Evolutionary conservation across 805 yeast genomes (phyloP).

Genomic region (Lipomyces sp.): DNA sequence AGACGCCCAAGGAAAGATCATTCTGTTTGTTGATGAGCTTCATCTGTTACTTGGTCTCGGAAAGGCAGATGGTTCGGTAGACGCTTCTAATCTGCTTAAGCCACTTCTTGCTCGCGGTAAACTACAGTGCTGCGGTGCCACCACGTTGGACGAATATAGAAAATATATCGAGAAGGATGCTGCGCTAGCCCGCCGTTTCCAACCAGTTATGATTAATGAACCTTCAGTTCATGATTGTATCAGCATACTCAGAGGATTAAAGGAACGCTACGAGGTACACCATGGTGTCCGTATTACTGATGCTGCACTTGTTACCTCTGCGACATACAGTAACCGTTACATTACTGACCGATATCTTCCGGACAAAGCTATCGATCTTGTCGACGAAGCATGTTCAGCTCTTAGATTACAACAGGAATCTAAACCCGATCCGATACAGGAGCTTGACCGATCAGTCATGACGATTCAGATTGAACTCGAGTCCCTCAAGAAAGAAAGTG

Average conservation of each 20-base stretch:
- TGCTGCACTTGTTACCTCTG: constrained; percentile 91
- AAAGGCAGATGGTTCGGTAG: constrained; percentile 92
- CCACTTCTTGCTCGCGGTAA: constrained; percentile 94
- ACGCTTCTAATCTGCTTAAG: constrained; percentile 89
- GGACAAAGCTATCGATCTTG: constrained; percentile 94
- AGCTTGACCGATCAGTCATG: constrained; percentile 85
- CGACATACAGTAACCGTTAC: constrained; percentile 84
- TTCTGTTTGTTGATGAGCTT: constrained; percentile 87
- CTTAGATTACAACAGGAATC: constrained; percentile 94
- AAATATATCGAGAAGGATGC: constrained; percentile 96
- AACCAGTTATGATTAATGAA: constrained; percentile 82
- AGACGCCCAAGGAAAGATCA: constrained; percentile 72
- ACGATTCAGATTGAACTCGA: constrained; percentile 94
- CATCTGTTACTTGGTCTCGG: constrained; percentile 90
- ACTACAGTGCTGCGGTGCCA: constrained; percentile 93
- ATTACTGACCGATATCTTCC: constrained; percentile 91
- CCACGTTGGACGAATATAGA: constrained; percentile 90
- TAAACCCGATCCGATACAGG: constrained; percentile 92
- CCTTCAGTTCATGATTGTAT: constrained; percentile 92
- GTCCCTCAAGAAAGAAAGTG: constrained; percentile 90
- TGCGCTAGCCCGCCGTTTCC: constrained; percentile 91
- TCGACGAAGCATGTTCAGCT: constrained; percentile 97
- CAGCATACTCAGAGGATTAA: constrained; percentile 87
- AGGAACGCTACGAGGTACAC: constrained; percentile 93
- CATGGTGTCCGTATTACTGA: constrained; percentile 96